A percentile compares a stretch with the other conserved stretches of the same genome.
Evolutionary conservation across 306 rosid genomes (phyloP).

Genomic region (Cyclanthera cordifolia): DNA sequence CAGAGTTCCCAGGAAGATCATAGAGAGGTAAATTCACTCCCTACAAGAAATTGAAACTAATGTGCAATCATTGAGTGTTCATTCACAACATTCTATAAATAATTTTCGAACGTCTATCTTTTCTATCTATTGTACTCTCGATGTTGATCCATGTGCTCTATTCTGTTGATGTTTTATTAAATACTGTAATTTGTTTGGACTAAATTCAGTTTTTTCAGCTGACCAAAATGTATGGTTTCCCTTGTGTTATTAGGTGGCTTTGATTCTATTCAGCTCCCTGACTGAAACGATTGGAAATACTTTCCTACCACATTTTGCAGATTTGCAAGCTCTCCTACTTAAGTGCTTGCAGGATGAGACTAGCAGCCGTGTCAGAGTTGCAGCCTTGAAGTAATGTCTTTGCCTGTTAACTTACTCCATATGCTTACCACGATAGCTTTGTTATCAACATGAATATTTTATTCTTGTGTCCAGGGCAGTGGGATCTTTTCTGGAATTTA

Average conservation of each 20-base stretch:
- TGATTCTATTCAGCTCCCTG: conserved; percentile 92
- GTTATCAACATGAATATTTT: conserved; percentile 8
- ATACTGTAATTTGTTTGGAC: not conserved
- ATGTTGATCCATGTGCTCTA: not conserved
- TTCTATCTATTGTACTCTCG: not conserved
- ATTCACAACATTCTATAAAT: not conserved
- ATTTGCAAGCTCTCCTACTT: conserved; percentile 83
- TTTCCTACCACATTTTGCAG: conserved; percentile 70
- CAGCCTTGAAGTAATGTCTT: conserved; percentile 71
- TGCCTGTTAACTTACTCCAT: not conserved
- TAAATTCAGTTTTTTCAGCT: not conserved
- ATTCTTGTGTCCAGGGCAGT: conserved; percentile 59
- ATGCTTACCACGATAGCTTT: not conserved
- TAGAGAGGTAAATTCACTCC: conserved; percentile 57
- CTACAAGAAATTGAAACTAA: not conserved
- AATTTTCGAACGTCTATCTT: not conserved
- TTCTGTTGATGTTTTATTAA: not conserved
- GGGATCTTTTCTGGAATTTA: conserved; percentile 91
- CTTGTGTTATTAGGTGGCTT: conserved; percentile 60
- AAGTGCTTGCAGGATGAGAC: conserved; percentile 95
- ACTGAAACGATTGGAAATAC: conserved; percentile 90
- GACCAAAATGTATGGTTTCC: conserved; percentile 11
- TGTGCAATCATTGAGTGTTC: not conserved
- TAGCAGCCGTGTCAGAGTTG: conserved; percentile 88
- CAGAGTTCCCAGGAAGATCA: conserved; percentile 94